phyloP scores from a whole-genome alignment of 352 stramenopile species.

The Pilasporangium apinafurcum region DNA sequence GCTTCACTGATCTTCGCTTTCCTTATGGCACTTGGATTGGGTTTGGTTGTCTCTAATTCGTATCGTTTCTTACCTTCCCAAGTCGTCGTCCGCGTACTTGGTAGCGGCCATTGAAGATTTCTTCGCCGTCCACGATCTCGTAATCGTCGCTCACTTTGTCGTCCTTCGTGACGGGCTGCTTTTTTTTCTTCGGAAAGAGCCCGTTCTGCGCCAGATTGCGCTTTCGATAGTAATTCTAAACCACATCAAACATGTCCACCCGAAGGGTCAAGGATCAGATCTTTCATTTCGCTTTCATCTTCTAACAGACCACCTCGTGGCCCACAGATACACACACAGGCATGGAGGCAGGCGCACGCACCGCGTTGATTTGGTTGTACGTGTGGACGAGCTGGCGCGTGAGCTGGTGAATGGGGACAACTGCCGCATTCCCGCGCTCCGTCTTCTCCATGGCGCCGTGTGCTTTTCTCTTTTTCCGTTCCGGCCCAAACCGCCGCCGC shows the following conservation, averaged over 20 bases:
- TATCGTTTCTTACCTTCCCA: conserved; percentile 44
- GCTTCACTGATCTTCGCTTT: not conserved
- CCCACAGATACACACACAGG: no score
- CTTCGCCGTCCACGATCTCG: conserved; percentile 48
- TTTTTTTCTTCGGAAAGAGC: conserved; percentile 50
- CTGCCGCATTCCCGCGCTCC: conserved; percentile 11
- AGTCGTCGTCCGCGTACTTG: conserved; percentile 58
- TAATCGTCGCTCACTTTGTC: conserved; percentile 35
- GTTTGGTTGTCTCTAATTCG: no score
- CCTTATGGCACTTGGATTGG: not conserved
- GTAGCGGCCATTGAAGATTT: conserved; percentile 80
- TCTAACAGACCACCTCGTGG: not conserved
- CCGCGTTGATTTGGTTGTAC: conserved; percentile 96
- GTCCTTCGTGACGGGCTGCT: conserved; percentile 24
- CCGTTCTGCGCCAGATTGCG: conserved; percentile 49
- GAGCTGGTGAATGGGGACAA: conserved; percentile 68
- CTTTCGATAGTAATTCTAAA: conserved; percentile 81
- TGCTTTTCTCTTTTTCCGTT: conserved; percentile 3
- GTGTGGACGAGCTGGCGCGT: conserved; percentile 93
- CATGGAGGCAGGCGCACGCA: no score
- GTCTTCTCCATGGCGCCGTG: not conserved
- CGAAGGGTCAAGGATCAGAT: conserved; percentile 4
- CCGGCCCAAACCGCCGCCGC: no score
- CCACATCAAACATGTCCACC: conserved; percentile 1
- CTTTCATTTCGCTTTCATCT: no score